phyloP scores from a whole-genome alignment of 2,329 filamentous ascomycete species.

The Xylariomycetidae sp. region DNA sequence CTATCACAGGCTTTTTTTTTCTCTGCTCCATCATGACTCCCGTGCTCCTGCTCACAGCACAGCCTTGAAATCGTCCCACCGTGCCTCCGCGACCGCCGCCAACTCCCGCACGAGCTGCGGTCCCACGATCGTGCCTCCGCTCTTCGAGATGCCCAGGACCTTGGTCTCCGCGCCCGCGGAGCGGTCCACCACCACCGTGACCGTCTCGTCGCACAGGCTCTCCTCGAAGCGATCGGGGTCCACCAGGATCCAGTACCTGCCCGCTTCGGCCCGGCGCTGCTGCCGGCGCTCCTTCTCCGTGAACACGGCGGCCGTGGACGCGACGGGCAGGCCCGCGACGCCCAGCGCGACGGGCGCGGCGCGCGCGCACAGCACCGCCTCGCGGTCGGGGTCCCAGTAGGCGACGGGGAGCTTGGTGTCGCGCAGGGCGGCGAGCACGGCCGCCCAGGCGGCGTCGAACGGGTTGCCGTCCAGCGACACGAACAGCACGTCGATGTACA shows the following conservation, averaged over 20 bases:
- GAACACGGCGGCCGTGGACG: conserved; percentile 75
- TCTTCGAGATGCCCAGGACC: conserved; percentile 73
- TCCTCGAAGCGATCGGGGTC: conserved; percentile 93
- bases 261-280: conserved; percentile 29
- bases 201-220: conserved; percentile 70
- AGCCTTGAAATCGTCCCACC: conserved; percentile 54
- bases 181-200: conserved; percentile 75
- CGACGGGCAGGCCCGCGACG: conserved; percentile 63
- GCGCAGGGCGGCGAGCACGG: conserved; percentile 71
- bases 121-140: conserved; percentile 67
- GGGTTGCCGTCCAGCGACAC: conserved; percentile 88
- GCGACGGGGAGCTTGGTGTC: conserved; percentile 74
- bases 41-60: conserved; percentile 5
- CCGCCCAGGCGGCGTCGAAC: conserved; percentile 86
- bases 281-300: conserved; percentile 51
- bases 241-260: conserved; percentile 67
- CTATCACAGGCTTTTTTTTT: conserved; percentile 1
- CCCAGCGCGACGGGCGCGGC: conserved; percentile 49
- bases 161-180: conserved; percentile 43
- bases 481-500: conserved; percentile 94
- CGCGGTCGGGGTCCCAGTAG: conserved; percentile 76
- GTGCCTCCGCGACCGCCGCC: conserved; percentile 51
- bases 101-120: conserved; percentile 55
- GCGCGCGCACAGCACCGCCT: conserved; percentile 67
- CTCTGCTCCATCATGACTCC: neutral